These are phyloP conservation scores for Cornus controversa DNA, from an alignment of 148 eudicot genomes.

Conservation along the genomic window DNA sequence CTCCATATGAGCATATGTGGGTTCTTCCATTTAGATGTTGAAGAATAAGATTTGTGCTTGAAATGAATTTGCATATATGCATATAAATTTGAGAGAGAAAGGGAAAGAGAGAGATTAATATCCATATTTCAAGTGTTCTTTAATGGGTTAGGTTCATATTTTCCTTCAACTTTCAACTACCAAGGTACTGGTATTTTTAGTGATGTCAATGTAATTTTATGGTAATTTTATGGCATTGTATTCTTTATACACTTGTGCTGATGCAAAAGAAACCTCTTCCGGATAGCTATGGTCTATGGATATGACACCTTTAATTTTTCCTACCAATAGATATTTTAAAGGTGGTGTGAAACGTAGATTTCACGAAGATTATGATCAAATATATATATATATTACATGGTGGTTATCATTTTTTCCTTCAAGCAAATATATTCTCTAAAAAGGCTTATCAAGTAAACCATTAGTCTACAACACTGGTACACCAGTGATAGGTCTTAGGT, in stretches of 20 bases:
- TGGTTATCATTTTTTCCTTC: neutral
- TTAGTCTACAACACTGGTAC: too few species aligned
- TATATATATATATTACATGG: neutral
- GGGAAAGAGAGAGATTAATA: constrained; percentile 5
- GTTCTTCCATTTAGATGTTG: constrained; percentile 14
- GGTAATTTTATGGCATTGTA: neutral
- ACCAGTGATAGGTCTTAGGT: too few species aligned
- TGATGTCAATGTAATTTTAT: neutral
- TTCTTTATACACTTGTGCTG: neutral
- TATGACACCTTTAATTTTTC: neutral
- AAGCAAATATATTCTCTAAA: neutral
- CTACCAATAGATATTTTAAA: constrained; percentile 2
- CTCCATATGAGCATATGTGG: constrained; percentile 2
- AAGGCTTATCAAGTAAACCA: too few species aligned
- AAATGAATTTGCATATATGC: constrained; percentile 10
- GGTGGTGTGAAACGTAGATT: neutral
- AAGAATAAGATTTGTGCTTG: neutral
- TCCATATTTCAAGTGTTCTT: neutral
- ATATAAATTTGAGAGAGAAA: neutral
- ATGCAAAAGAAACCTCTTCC: too few species aligned
- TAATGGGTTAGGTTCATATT: constrained; percentile 12
- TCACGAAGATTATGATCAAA: neutral
- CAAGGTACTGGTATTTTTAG: neutral
- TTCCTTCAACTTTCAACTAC: constrained; percentile 15
- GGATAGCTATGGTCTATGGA: too few species aligned